Evolutionary conservation across 768 basidiomycete genomes (phyloP).

Genomic region (Phaffia australis): DNA sequence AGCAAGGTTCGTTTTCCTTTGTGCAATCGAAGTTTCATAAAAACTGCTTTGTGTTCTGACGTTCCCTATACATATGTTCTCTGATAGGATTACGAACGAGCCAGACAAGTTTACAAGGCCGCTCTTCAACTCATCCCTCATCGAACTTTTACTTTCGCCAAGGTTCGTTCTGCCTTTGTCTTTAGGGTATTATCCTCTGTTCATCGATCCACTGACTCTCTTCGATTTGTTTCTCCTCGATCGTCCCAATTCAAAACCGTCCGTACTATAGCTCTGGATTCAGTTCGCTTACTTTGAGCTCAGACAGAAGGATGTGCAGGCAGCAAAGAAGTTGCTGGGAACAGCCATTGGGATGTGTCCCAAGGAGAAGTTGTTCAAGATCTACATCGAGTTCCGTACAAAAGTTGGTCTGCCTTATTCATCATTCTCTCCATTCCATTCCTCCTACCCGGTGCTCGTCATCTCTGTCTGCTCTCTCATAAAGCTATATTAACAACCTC

Average conservation of each 20-base stretch:
- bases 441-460: no score
- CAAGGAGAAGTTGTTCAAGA: slow-evolving; percentile 88
- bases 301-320: slow-evolving; percentile 62
- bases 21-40: background rate
- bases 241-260: background rate
- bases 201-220: background rate
- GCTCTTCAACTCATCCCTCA: slow-evolving; percentile 82
- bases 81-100: slow-evolving; percentile 63
- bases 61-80: background rate
- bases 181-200: no score
- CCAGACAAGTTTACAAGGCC: slow-evolving; percentile 85
- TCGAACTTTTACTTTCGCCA: slow-evolving; percentile 94
- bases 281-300: slow-evolving; percentile 88
- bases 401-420: slow-evolving; percentile 47
- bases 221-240: background rate
- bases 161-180: slow-evolving; percentile 38
- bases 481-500: background rate
- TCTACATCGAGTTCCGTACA: slow-evolving; percentile 87
- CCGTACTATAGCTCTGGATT: slow-evolving; percentile 55
- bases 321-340: slow-evolving; percentile 82
- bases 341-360: slow-evolving; percentile 89
- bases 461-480: background rate
- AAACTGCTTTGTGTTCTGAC: background rate
- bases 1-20: slow-evolving; percentile 53
- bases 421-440: background rate